Evolutionary conservation across 1,139 yeast genomes (phyloP).

Genomic region (Diutina siamensis): DNA sequence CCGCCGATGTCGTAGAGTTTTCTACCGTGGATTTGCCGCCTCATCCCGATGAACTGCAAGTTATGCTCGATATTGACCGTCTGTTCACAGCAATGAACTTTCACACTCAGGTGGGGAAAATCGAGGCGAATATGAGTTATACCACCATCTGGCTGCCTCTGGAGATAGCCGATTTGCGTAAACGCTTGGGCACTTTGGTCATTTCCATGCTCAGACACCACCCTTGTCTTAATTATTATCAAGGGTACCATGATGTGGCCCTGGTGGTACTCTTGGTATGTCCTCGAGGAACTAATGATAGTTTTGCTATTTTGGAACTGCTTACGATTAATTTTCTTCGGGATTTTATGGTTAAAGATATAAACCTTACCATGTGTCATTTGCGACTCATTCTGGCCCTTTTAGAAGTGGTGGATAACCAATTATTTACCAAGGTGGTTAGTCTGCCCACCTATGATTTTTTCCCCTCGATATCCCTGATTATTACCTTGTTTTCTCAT

Average conservation of each 20-base stretch:
- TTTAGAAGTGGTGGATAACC: slow-evolving; percentile 36
- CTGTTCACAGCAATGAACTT: slow-evolving; percentile 38
- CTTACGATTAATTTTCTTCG: slow-evolving; percentile 57
- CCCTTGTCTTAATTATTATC: slow-evolving; percentile 66
- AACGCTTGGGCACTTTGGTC: slow-evolving; percentile 36
- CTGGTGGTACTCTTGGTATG: slow-evolving; percentile 53
- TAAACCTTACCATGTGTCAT: slow-evolving; percentile 57
- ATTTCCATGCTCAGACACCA: slow-evolving; percentile 45
- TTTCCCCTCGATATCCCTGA: slow-evolving; percentile 57
- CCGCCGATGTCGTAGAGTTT: not conserved
- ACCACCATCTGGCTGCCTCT: slow-evolving; percentile 23
- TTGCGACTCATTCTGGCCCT: slow-evolving; percentile 55
- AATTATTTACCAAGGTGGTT: slow-evolving; percentile 17
- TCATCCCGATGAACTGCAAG: slow-evolving; percentile 60
- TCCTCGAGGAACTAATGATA: slow-evolving; percentile 14
- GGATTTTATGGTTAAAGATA: slow-evolving; percentile 72
- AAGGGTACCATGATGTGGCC: slow-evolving; percentile 87
- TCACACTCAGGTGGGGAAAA: slow-evolving; percentile 17
- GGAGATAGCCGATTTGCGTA: slow-evolving; percentile 26
- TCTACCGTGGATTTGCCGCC: not conserved
- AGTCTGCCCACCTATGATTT: slow-evolving; percentile 29
- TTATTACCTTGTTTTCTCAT: slow-evolving; percentile 73
- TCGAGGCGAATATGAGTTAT: slow-evolving; percentile 17
- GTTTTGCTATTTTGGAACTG: slow-evolving; percentile 29
- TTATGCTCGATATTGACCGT: slow-evolving; percentile 62